These are phyloP conservation scores for Solanum tacnaense DNA, from an alignment of 257 asterid species.

Conservation along the genomic window DNA sequence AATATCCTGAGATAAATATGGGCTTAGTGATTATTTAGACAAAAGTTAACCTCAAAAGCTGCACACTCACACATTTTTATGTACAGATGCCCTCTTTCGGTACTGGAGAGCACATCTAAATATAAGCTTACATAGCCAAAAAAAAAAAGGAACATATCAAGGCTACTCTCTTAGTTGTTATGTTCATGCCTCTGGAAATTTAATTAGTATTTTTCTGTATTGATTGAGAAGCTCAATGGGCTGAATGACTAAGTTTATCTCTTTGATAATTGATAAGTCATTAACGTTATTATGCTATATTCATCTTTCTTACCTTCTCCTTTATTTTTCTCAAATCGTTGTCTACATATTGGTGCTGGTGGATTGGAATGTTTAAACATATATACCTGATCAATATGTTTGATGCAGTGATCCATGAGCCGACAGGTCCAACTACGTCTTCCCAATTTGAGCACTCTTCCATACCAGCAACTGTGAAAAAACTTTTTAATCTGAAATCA, in stretches of 20 bases:
- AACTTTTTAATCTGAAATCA: slow-evolving; percentile 68
- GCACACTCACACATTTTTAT: not conserved
- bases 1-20: not conserved
- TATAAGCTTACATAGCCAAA: not conserved
- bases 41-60: not conserved
- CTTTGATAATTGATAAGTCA: not conserved
- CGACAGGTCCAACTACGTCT: slow-evolving; percentile 74
- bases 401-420: slow-evolving; percentile 77
- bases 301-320: not conserved
- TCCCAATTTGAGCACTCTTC: slow-evolving; percentile 95
- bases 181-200: not conserved
- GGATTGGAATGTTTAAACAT: not conserved
- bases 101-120: not conserved
- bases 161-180: not conserved
- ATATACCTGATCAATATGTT: not conserved
- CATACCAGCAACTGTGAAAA: slow-evolving; percentile 90
- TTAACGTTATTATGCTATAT: not conserved
- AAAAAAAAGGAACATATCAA: not conserved
- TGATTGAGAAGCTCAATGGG: not conserved
- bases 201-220: not conserved
- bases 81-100: not conserved
- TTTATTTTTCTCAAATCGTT: not conserved
- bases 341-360: not conserved
- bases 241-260: not conserved
- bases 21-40: not conserved